Conservation (phyloP, 108 stramenopile genomes). For the Epithemia pelagica region DNA sequence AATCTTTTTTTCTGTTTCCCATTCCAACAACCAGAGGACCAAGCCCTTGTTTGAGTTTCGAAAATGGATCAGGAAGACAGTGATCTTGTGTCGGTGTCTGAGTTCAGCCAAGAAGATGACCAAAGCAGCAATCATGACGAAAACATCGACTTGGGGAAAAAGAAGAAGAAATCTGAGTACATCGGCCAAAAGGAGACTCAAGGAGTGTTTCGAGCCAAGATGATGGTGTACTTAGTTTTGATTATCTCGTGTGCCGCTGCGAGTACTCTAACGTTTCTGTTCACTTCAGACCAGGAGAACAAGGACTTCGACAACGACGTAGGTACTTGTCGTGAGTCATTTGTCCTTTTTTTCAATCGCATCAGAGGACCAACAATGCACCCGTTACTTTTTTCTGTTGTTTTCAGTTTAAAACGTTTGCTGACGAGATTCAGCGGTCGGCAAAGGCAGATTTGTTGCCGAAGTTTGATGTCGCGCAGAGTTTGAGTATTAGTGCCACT, state of each 20-base stretch:
- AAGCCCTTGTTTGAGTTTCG: background rate
- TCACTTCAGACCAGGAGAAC: background rate
- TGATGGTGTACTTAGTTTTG: background rate
- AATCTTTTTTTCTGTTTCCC: no score
- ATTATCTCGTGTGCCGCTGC: background rate
- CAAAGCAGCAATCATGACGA: background rate
- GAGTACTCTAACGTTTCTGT: background rate
- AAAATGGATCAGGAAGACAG: background rate
- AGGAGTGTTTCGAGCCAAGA: background rate
- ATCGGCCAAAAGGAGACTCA: background rate
- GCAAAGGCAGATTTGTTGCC: background rate
- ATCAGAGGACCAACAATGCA: background rate
- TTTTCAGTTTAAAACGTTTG: constrained; percentile 1
- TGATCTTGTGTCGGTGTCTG: background rate
- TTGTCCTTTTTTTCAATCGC: no score
- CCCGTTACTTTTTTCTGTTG: background rate
- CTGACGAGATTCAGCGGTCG: background rate
- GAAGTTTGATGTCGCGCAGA: background rate
- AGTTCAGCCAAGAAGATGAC: background rate
- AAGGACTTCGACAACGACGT: background rate
- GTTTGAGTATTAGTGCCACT: background rate
- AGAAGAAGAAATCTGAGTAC: background rate
- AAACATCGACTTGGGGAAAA: background rate
- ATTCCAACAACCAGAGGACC: no score
- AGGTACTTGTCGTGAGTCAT: background rate